phyloP scores from a whole-genome alignment of 2,329 filamentous ascomycete genomes.

The Ustulina deusta region DNA sequence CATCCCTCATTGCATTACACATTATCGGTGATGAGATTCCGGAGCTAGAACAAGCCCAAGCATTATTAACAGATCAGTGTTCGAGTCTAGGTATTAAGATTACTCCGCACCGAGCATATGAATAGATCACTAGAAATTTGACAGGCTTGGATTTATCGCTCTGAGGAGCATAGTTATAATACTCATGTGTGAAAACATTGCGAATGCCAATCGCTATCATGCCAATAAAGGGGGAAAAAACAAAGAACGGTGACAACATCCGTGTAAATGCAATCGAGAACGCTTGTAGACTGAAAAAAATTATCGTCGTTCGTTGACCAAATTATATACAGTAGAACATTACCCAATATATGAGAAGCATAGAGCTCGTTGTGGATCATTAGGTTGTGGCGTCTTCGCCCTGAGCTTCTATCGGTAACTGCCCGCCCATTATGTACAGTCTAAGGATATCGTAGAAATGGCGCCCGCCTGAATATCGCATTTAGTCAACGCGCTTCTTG shows the following conservation, averaged over 20 bases:
- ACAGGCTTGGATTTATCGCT: conserved; percentile 6
- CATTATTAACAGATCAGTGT: too few relatives aligned
- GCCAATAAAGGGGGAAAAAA: not conserved
- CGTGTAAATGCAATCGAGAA: conserved; percentile 20
- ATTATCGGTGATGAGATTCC: too few relatives aligned
- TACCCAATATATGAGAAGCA: conserved; percentile 21
- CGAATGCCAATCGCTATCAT: conserved; percentile 19
- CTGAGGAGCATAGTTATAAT: not conserved
- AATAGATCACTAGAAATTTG: not conserved
- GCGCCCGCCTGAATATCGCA: not conserved
- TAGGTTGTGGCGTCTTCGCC: conserved; percentile 11
- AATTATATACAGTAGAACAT: conserved; percentile 38
- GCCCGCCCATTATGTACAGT: conserved; percentile 31
- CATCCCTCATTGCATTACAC: too few relatives aligned
- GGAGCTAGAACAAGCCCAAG: too few relatives aligned
- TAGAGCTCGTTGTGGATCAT: conserved; percentile 15
- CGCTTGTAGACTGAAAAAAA: conserved; percentile 12
- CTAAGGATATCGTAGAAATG: conserved; percentile 25
- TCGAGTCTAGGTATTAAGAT: not conserved
- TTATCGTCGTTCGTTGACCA: conserved; percentile 20
- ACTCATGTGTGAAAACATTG: not conserved
- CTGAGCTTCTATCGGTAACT: conserved; percentile 19
- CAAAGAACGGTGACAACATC: not conserved
- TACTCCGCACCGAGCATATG: not conserved
- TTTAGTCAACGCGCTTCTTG: conserved; percentile 18